Evolutionary conservation across 2,329 filamentous ascomycete genomes (phyloP).

Genomic region (Colletotrichum sp.): DNA sequence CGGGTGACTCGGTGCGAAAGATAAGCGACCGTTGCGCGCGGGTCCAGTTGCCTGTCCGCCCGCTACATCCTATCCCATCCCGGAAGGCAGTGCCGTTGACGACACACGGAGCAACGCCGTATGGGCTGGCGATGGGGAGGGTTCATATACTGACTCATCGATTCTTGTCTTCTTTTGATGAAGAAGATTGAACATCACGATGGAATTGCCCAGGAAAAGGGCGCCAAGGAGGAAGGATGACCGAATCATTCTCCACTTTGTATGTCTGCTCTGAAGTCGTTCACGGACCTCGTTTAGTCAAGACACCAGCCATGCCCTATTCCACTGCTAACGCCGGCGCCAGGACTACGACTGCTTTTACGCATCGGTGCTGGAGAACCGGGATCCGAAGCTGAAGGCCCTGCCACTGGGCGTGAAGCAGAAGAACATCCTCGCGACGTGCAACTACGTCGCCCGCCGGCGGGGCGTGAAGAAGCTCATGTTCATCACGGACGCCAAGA

Average conservation of each 20-base stretch:
- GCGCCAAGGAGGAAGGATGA: conserved; percentile 59
- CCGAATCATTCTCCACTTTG: conserved; percentile 82
- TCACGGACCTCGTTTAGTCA: background rate
- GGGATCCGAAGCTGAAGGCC: conserved; percentile 73
- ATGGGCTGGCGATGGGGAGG: background rate
- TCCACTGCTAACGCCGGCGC: background rate
- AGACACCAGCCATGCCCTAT: background rate
- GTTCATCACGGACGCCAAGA: conserved; percentile 81
- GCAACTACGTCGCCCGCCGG: conserved; percentile 88
- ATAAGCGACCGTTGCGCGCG: conserved; percentile 15
- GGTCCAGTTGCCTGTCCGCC: background rate
- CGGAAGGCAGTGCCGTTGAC: background rate
- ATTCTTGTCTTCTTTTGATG: background rate
- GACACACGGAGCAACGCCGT: background rate
- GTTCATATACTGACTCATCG: background rate
- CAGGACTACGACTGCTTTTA: conserved; percentile 93
- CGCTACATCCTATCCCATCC: background rate
- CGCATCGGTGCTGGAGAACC: conserved; percentile 85
- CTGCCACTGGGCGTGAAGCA: conserved; percentile 86
- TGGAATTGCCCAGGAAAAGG: conserved; percentile 34
- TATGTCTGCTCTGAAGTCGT: conserved; percentile 44
- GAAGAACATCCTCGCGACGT: conserved; percentile 91
- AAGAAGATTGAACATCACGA: conserved; percentile 22
- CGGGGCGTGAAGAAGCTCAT: conserved; percentile 82
- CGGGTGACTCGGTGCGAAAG: conserved; percentile 12